Evolutionary conservation across 495 filamentous ascomycete species (phyloP).

Genomic region (Neurospora sublineolata): DNA sequence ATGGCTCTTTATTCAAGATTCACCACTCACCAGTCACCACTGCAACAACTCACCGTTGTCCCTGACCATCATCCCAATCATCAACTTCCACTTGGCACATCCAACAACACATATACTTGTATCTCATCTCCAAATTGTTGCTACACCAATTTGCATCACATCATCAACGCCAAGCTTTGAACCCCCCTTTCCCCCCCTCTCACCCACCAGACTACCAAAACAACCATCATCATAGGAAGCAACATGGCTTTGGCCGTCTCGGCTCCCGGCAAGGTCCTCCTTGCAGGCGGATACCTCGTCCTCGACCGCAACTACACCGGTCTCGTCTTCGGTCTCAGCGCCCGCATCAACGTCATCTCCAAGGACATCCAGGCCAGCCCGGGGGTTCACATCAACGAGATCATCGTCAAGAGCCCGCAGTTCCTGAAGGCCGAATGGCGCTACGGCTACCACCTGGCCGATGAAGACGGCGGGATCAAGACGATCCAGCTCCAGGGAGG

Average conservation of each 20-base stretch:
- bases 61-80: background rate
- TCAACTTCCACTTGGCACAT: background rate
- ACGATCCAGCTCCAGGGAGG: constrained; percentile 65
- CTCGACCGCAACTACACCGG: constrained; percentile 81
- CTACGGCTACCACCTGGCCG: constrained; percentile 60
- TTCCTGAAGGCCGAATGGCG: constrained; percentile 79
- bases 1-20: background rate
- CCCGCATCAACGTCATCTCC: constrained; percentile 79
- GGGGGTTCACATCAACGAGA: constrained; percentile 50
- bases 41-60: background rate
- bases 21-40: background rate
- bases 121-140: background rate
- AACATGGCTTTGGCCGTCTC: constrained; percentile 54
- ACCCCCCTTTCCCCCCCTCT: background rate
- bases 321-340: constrained; percentile 87
- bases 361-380: constrained; percentile 46
- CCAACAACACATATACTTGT: background rate
- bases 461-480: constrained; percentile 60
- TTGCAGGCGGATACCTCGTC: constrained; percentile 90
- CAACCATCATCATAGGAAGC: constrained; percentile 5
- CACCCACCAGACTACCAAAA: background rate
- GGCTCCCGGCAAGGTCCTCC: constrained; percentile 89
- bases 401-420: constrained; percentile 82
- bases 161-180: background rate
- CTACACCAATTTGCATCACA: background rate